These are phyloP conservation scores for Pseudogymnoascus sp. DNA, from an alignment of 2,329 filamentous ascomycete species.

Conservation along the genomic window DNA sequence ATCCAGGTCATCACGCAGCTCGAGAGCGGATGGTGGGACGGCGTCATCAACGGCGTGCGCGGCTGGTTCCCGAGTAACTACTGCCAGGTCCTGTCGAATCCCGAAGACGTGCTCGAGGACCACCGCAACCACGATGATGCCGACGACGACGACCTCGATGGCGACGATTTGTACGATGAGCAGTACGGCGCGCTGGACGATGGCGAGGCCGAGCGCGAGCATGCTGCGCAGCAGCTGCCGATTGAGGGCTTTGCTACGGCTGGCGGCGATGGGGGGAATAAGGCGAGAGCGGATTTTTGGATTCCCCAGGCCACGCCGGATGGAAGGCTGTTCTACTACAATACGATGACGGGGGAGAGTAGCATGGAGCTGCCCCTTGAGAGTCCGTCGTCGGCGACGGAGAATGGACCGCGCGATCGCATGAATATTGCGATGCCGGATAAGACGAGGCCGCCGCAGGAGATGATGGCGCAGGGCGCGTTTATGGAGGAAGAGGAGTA, in stretches of 20 bases:
- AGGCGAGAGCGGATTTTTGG: constrained; percentile 93
- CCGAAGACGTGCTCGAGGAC: constrained; percentile 63
- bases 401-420: constrained; percentile 79
- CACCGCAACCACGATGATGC: constrained; percentile 55
- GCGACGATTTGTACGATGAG: constrained; percentile 59
- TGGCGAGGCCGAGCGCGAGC: constrained; percentile 54
- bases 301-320: constrained; percentile 94
- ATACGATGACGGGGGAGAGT: constrained; percentile 90
- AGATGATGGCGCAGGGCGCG: constrained; percentile 79
- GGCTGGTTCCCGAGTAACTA: constrained; percentile 99
- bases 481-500: constrained; percentile 79
- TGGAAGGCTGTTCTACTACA: constrained; percentile 93
- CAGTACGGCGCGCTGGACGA: constrained; percentile 45
- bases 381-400: constrained; percentile 69
- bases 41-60: constrained; percentile 89
- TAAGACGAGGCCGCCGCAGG: constrained; percentile 78
- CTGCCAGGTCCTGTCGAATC: constrained; percentile 74
- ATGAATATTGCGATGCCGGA: constrained; percentile 85
- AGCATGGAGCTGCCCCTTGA: constrained; percentile 93
- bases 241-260: constrained; percentile 40
- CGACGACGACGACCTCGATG: constrained; percentile 57
- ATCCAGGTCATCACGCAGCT: constrained; percentile 98
- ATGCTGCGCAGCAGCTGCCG: constrained; percentile 34
- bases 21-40: constrained; percentile 99
- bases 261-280: constrained; percentile 38